Conservation (phyloP, 176 grass and related monocot species). For the Cocos nucifera region DNA sequence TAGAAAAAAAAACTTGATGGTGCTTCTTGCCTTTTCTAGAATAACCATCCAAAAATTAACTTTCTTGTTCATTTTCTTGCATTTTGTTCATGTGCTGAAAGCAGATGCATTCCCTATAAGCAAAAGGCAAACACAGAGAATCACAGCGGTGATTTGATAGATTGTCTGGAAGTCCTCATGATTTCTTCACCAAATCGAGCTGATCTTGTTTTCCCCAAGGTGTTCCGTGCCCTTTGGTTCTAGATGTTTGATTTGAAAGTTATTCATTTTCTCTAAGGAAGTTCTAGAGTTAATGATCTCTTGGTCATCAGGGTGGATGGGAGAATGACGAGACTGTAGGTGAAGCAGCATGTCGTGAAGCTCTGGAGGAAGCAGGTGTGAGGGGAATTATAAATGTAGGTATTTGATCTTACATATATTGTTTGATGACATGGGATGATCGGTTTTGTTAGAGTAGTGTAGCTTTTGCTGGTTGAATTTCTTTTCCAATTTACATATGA, state of each 20-base stretch:
- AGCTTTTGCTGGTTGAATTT: too few relatives aligned
- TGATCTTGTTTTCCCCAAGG: constrained; percentile 81
- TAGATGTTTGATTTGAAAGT: not conserved
- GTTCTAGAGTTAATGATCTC: constrained; percentile 3
- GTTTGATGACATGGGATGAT: too few relatives aligned
- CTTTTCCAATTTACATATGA: too few relatives aligned
- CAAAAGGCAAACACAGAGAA: not conserved
- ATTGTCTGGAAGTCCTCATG: constrained; percentile 71
- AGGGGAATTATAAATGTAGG: constrained; percentile 55
- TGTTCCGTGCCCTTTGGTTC: constrained; percentile 5
- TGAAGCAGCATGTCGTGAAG: constrained; percentile 69
- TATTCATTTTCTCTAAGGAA: not conserved
- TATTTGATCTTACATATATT: not conserved
- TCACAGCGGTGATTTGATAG: constrained; percentile 20
- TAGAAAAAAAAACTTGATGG: too few relatives aligned
- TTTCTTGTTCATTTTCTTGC: not conserved
- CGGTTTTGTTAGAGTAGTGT: too few relatives aligned
- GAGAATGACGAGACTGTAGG: constrained; percentile 75
- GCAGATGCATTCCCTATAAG: constrained; percentile 29
- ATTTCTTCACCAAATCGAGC: constrained; percentile 50
- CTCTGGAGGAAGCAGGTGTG: constrained; percentile 83
- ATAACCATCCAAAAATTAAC: too few relatives aligned
- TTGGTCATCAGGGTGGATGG: constrained; percentile 55
- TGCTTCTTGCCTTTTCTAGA: too few relatives aligned
- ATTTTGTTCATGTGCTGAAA: not conserved